Conservation (phyloP, 2,329 filamentous ascomycete species). For the Rhexocercosporidium sp. region DNA sequence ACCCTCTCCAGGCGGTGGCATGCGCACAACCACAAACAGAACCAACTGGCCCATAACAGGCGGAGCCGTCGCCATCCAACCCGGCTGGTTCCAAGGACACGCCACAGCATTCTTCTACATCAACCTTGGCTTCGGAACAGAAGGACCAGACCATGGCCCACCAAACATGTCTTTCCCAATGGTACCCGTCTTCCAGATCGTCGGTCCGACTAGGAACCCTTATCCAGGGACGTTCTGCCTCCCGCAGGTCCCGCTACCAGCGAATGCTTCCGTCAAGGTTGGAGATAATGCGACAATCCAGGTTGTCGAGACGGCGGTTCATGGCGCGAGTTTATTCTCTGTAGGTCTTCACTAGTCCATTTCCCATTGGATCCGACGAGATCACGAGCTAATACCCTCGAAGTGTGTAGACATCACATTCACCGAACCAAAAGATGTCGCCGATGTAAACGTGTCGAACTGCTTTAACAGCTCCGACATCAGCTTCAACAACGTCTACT, state of each 20-base stretch:
- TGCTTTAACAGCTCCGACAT: slow-evolving; percentile 74
- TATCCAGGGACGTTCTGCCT: slow-evolving; percentile 90
- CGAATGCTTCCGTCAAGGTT: slow-evolving; percentile 69
- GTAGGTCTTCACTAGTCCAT: slow-evolving; percentile 34
- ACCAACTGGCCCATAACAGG: slow-evolving; percentile 90
- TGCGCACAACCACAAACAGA: slow-evolving; percentile 77
- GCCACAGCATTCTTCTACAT: slow-evolving; percentile 82
- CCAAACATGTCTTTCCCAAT: slow-evolving; percentile 87
- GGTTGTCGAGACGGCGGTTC: slow-evolving; percentile 79
- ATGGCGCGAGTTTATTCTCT: slow-evolving; percentile 76
- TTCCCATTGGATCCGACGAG: neutral
- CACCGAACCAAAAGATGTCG: slow-evolving; percentile 77
- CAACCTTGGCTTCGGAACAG: slow-evolving; percentile 84
- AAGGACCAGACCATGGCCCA: slow-evolving; percentile 68
- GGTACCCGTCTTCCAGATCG: slow-evolving; percentile 79
- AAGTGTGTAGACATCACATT: slow-evolving; percentile 97
- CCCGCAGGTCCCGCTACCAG: slow-evolving; percentile 84
- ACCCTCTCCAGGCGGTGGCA: slow-evolving; percentile 74
- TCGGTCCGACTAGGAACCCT: slow-evolving; percentile 80
- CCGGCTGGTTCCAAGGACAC: slow-evolving; percentile 96
- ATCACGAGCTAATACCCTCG: slow-evolving; percentile 14
- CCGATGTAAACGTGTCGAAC: slow-evolving; percentile 78
- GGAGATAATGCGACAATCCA: slow-evolving; percentile 95
- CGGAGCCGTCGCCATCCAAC: slow-evolving; percentile 88
- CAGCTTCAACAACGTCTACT: slow-evolving; percentile 62